Evolutionary conservation across 2,329 filamentous ascomycete genomes (phyloP).

Genomic region (Neofusicoccum sp.): DNA sequence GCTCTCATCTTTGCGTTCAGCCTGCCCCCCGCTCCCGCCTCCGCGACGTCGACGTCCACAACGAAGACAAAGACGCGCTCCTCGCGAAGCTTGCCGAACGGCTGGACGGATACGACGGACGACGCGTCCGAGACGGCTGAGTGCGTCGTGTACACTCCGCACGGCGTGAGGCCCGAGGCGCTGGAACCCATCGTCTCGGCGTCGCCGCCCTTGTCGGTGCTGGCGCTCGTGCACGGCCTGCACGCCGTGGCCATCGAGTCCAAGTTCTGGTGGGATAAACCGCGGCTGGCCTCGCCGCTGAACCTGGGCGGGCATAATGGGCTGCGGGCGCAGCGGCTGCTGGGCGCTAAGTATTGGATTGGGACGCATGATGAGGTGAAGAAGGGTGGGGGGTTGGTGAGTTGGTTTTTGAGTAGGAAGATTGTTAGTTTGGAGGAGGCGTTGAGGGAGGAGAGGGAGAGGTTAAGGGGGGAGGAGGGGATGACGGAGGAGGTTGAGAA

Average conservation of each 20-base stretch:
- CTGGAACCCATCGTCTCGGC: conserved; percentile 46
- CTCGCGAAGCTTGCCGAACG: neutral
- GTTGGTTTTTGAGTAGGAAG: conserved; percentile 47
- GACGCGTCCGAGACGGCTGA: conserved; percentile 41
- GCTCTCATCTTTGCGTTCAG: conserved; percentile 60
- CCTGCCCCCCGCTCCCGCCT: conserved; percentile 29
- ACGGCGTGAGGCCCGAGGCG: conserved; percentile 54
- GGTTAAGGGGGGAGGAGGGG: conserved; percentile 28
- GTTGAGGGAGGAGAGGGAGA: conserved; percentile 43
- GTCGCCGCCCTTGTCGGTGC: conserved; percentile 48
- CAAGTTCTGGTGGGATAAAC: conserved; percentile 13
- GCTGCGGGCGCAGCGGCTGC: conserved; percentile 52
- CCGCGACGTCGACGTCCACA: conserved; percentile 22
- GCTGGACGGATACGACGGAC: neutral
- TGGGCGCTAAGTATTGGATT: conserved; percentile 62
- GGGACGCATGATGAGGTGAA: conserved; percentile 66
- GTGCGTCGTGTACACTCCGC: conserved; percentile 63
- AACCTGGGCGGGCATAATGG: conserved; percentile 65
- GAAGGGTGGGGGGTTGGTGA: conserved; percentile 57
- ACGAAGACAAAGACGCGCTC: neutral
- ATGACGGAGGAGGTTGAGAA: conserved; percentile 26
- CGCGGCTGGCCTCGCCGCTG: conserved; percentile 49
- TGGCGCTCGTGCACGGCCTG: conserved; percentile 63
- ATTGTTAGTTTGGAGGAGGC: conserved; percentile 48
- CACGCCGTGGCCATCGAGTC: conserved; percentile 57